phyloP scores from a whole-genome alignment of 352 stramenopile species.

The Phytophthora tentaculata region DNA sequence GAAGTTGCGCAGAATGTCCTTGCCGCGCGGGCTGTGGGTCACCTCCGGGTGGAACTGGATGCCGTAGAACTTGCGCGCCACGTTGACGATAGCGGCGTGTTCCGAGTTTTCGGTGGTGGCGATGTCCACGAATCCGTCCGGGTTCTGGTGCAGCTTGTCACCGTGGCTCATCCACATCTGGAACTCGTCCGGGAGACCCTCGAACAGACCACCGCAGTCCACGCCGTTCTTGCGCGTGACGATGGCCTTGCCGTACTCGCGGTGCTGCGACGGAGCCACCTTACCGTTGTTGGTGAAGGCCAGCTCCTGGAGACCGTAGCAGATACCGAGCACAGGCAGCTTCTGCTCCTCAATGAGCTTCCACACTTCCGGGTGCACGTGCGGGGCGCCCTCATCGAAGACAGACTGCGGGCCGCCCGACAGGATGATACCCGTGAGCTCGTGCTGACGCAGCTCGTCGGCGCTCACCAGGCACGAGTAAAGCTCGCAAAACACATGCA shows the following conservation, averaged over 20 bases:
- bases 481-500: slow-evolving; percentile 99
- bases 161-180: slow-evolving; percentile 99
- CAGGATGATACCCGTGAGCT: slow-evolving; percentile 98
- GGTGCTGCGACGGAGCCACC: slow-evolving; percentile 93
- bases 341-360: slow-evolving; percentile 96
- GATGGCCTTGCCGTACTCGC: slow-evolving; percentile 98
- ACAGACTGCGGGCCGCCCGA: slow-evolving; percentile 96
- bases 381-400: slow-evolving; percentile 96
- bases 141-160: slow-evolving; percentile 96
- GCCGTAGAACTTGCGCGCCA: slow-evolving; percentile 94
- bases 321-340: slow-evolving; percentile 98
- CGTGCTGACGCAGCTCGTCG: slow-evolving; percentile 93
- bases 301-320: slow-evolving; percentile 96
- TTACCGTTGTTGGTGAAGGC: slow-evolving; percentile 96
- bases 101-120: slow-evolving; percentile 90
- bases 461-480: slow-evolving; percentile 97
- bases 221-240: slow-evolving; percentile 75
- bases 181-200: slow-evolving; percentile 93
- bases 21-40: slow-evolving; percentile 96
- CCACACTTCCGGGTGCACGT: slow-evolving; percentile 96
- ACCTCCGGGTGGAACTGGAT: slow-evolving; percentile 99
- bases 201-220: slow-evolving; percentile 84
- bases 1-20: slow-evolving; percentile 98
- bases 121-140: slow-evolving; percentile 93
- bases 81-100: slow-evolving; percentile 96